Evolutionary conservation across 140 eudicot species (phyloP).

Genomic region (Stevia rebaudiana): DNA sequence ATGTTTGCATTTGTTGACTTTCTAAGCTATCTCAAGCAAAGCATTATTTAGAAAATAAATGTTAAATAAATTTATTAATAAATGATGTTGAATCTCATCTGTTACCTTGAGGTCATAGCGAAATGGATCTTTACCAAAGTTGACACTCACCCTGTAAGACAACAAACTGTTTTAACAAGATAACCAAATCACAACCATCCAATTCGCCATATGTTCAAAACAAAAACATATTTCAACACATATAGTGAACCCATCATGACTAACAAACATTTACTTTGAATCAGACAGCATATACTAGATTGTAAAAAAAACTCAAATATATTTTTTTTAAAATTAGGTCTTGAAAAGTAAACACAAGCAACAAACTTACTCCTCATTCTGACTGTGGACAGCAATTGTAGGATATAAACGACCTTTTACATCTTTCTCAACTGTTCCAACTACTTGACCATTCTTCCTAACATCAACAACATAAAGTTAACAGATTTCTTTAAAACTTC

Average conservation of each 20-base stretch:
- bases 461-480: slow-evolving; percentile 16
- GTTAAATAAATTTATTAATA: no score
- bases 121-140: slow-evolving; percentile 84
- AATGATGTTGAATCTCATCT: slow-evolving; percentile 7
- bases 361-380: slow-evolving; percentile 87
- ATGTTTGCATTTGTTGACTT: no score
- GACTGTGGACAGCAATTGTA: slow-evolving; percentile 92
- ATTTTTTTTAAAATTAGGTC: neutral
- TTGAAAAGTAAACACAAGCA: slow-evolving; percentile 10
- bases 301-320: slow-evolving; percentile 2
- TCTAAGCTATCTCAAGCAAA: neutral
- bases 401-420: slow-evolving; percentile 75
- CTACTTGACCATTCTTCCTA: slow-evolving; percentile 79
- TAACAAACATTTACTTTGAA: no score
- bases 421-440: slow-evolving; percentile 60
- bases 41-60: neutral
- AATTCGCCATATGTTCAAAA: no score
- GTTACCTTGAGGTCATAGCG: slow-evolving; percentile 69
- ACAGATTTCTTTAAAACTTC: neutral
- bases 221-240: no score
- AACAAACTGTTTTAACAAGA: neutral
- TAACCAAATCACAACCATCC: neutral
- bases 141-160: slow-evolving; percentile 69
- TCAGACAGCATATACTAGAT: no score
- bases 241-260: no score